Evolutionary conservation across 257 asterid species (phyloP), one percentile per base, ranked within the genome.

Genomic region (Solanum sejunctum): DNA sequence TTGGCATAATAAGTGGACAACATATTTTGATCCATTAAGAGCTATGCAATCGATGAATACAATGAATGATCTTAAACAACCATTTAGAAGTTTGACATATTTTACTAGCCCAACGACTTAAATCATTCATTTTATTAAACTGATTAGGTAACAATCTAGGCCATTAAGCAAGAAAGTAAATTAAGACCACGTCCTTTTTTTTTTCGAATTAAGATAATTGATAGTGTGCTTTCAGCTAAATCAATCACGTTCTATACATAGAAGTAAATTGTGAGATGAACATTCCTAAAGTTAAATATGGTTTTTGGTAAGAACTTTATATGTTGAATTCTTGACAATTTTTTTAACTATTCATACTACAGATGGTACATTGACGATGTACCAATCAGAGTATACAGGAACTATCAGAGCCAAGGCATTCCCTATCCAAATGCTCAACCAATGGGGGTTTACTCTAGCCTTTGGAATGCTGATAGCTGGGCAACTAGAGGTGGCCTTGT

Each of bases 401-500:
- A 94, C 69, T 91, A 92, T 52, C 71, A 61, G 54, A 87, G 86
- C 52, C 87, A 84, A 1, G 96, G 95, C 16, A 88, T 94, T 63
- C 90, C 93, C 0, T 95, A 87, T 88, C 97, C 97, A 2, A 89
- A 86, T 73, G 80, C 85, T 54, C 91, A 92, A 84, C 88, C 92
- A n/a, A 94, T 95, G 98, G 87, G 89, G 81, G 94, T 86, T 11
- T 91, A 93, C 84, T 88, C 93, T 17, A 95, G 97, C 93, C 87
- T 94, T 36, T 95, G 98, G 98, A 91, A 94, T 83, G 98, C 94
- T 6, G 97, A 94, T 81, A 89, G 91, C 55, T 94, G 98, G 98
- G 98, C 98, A 12, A 95, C 98, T 0, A 90, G 93, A 85, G 92
- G 93, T 0, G 98, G 98, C 26, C 89, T 84, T 13, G 98, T 67